Evolutionary conservation across 2,329 filamentous ascomycete species (phyloP).

Genomic region (Helotiales sp.): DNA sequence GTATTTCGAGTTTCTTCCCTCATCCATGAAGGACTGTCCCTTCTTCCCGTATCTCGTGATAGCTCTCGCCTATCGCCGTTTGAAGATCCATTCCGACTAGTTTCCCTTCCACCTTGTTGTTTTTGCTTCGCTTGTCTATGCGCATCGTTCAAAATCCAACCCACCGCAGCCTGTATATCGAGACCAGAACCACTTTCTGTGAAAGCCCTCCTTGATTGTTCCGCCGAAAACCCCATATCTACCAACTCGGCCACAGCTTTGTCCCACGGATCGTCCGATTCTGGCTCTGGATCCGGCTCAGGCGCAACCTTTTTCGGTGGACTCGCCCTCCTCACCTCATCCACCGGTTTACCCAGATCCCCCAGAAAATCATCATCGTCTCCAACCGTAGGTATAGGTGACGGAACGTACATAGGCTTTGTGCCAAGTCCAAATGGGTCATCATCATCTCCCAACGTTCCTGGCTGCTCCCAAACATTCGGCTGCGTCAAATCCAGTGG

Average conservation of each 20-base stretch:
- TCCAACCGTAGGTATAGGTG: constrained; percentile 39
- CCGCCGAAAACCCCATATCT: constrained; percentile 90
- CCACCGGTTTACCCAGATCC: constrained; percentile 67
- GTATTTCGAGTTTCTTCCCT: constrained; percentile 55
- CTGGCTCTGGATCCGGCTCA: constrained; percentile 24
- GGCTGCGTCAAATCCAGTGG: constrained; percentile 59
- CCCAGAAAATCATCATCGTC: constrained; percentile 71
- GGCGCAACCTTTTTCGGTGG: constrained; percentile 34
- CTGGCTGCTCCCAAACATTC: constrained; percentile 55
- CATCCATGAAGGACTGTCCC: constrained; percentile 65
- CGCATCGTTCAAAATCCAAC: constrained; percentile 89
- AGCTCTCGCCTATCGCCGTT: constrained; percentile 39
- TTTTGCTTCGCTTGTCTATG: constrained; percentile 83
- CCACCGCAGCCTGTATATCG: constrained; percentile 85
- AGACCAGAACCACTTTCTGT: constrained; percentile 78
- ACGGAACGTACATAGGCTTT: constrained; percentile 34
- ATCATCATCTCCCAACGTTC: constrained; percentile 64
- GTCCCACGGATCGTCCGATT: constrained; percentile 68
- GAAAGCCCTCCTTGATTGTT: constrained; percentile 81
- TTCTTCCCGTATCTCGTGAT: constrained; percentile 41
- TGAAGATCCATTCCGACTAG: constrained; percentile 34
- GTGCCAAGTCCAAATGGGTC: constrained; percentile 82
- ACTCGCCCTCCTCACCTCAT: constrained; percentile 60
- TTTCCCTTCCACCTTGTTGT: constrained; percentile 53
- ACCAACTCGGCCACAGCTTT: constrained; percentile 85